These are phyloP conservation scores for Solanum tarapatanum DNA, from an alignment of 257 asterid species.

Conservation along the genomic window DNA sequence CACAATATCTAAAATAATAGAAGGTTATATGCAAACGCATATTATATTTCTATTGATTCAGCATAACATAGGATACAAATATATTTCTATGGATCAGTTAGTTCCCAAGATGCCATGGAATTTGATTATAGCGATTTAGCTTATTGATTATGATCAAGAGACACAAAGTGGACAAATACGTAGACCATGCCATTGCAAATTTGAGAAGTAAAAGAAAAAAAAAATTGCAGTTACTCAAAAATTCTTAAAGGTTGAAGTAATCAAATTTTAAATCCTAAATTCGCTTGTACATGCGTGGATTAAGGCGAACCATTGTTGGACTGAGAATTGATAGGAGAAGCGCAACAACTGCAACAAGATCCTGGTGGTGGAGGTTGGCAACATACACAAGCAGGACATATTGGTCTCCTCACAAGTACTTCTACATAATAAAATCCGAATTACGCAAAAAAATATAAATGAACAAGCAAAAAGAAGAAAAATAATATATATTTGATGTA, in stretches of 20 bases:
- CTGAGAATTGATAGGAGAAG: slow-evolving; percentile 9
- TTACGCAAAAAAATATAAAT: not conserved
- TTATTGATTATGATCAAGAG: not conserved
- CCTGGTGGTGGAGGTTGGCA: slow-evolving; percentile 44
- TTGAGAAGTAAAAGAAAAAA: not conserved
- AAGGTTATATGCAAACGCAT: not conserved
- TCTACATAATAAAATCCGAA: not conserved
- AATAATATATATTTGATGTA: not conserved
- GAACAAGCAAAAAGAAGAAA: not conserved
- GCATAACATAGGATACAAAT: not conserved
- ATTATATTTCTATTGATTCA: not conserved
- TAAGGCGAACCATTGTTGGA: slow-evolving; percentile 1
- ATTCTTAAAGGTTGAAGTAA: not conserved
- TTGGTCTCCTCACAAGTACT: slow-evolving; percentile 11
- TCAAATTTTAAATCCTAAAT: not conserved
- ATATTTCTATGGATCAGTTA: not conserved
- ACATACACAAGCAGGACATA: slow-evolving; percentile 51
- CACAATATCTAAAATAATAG: no score
- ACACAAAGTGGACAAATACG: not conserved
- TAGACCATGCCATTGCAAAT: not conserved
- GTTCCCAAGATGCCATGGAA: not conserved
- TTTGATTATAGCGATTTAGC: no score
- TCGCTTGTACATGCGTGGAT: not conserved
- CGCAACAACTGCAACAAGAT: slow-evolving; percentile 32
- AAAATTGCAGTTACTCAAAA: not conserved